Evolutionary conservation across 2,329 filamentous ascomycete genomes (phyloP), one percentile per base, ranked within the genome.

Genomic region (Nemania serpens): DNA sequence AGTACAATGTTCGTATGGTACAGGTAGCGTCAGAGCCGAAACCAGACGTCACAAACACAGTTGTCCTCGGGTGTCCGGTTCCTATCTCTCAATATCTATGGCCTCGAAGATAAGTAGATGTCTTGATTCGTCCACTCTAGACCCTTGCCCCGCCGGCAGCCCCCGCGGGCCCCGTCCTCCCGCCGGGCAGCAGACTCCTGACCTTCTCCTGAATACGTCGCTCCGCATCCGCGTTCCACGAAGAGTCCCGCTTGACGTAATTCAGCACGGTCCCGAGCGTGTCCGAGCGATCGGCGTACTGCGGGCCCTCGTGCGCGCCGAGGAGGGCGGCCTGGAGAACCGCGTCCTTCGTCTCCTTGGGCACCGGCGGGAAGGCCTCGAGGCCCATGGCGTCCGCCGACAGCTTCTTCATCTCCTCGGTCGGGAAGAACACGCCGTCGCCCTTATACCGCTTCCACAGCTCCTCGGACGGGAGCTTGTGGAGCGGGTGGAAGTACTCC

Each of bases 371-470:
- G 47, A 62, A 57, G 20, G 59, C 66, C 36, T 65, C 67, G n/a
- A 63, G 43, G 42, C 64, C 56, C 53, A 65, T 62, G 10, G 48
- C 33, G 17, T 53, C 43, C 50, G 66, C 59, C 51, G 73, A 54
- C 69, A 68, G 73, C 33, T 67, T 67, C 68, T 71, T 73, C 70
- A 74, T 73, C 55, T 68, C 72, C 33, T 63, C 22, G 18, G 67
- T 71, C 59, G 77, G 74, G 64, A 79, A 75, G 59, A 78, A 79
- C 3, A 77, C 61, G n/a, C 76, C 77, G 59, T 66, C 64, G 60
- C 69, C 70, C 36, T 71, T 52, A 46, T 66, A 69, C 58, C 62
- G 66, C 33, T 58, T 51, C 61, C 67, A 60, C 37, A 72, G 68
- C 10, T 72, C 73, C 33, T 63, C 54, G 13, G 70, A 52, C 29